phyloP scores from a whole-genome alignment of 352 stramenopile genomes.

The Globisporangium apiculatum region DNA sequence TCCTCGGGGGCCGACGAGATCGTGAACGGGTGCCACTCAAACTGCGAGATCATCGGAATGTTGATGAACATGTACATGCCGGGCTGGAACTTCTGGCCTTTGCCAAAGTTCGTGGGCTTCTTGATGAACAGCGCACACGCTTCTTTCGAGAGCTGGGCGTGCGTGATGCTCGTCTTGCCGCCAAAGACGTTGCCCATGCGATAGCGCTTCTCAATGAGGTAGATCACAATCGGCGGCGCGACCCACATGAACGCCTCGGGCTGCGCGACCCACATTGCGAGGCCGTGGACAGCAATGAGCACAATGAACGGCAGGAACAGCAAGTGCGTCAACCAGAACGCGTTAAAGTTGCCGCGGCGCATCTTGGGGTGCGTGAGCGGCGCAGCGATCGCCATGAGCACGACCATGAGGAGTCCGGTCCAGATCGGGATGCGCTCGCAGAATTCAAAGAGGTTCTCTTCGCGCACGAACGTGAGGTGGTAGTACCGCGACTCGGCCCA shows the following conservation, averaged over 20 bases:
- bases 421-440: slow-evolving; percentile 24
- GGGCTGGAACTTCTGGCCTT: slow-evolving; percentile 32
- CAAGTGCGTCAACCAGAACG: slow-evolving; percentile 24
- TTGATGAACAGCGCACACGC: slow-evolving; percentile 59
- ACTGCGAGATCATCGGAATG: slow-evolving; percentile 33
- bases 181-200: slow-evolving; percentile 22
- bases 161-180: slow-evolving; percentile 21
- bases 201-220: slow-evolving; percentile 41
- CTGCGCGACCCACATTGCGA: slow-evolving; percentile 20
- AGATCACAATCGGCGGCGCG: slow-evolving; percentile 16
- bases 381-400: slow-evolving; percentile 17
- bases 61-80: slow-evolving; percentile 68
- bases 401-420: slow-evolving; percentile 31
- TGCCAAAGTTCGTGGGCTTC: slow-evolving; percentile 45
- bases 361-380: slow-evolving; percentile 18
- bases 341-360: slow-evolving; percentile 16
- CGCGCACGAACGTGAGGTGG: slow-evolving; percentile 13
- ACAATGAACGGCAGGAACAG: slow-evolving; percentile 23
- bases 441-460: slow-evolving; percentile 7
- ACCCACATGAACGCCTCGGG: slow-evolving; percentile 32
- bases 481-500: slow-evolving; percentile 21
- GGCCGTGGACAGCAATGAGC: slow-evolving; percentile 32
- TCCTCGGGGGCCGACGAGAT: slow-evolving; percentile 48
- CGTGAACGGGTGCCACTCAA: slow-evolving; percentile 82
- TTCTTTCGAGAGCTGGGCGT: slow-evolving; percentile 44